Evolutionary conservation across 768 basidiomycete genomes (phyloP).

Genomic region (Pleurotus tuber-regium): DNA sequence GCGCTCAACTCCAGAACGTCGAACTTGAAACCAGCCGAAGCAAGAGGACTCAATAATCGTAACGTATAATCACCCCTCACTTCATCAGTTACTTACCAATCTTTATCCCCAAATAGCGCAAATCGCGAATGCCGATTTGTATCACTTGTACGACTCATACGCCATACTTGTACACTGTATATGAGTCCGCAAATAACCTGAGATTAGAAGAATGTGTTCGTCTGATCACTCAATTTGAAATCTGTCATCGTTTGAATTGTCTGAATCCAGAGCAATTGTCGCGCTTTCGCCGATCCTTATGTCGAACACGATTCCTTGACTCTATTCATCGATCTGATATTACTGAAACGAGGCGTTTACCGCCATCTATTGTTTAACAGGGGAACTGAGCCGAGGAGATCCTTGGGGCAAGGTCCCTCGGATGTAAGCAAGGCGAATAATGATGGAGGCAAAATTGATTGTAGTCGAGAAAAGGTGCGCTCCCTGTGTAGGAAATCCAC

Average conservation of each 20-base stretch:
- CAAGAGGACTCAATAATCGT: too few species aligned
- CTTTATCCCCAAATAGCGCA: too few species aligned
- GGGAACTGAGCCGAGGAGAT: conserved; percentile 59
- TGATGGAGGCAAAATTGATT: neutral
- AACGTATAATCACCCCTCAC: too few species aligned
- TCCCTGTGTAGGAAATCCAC: neutral
- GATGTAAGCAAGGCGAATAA: neutral
- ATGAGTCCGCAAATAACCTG: conserved; percentile 74
- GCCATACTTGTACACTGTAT: conserved; percentile 76
- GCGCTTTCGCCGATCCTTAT: conserved; percentile 78
- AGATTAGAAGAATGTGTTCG: conserved; percentile 83
- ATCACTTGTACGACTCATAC: conserved; percentile 68
- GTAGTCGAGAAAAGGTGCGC: conserved; percentile 24
- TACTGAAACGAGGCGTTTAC: conserved; percentile 80
- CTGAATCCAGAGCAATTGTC: conserved; percentile 48
- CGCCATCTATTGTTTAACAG: conserved; percentile 81
- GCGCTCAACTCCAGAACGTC: too few species aligned
- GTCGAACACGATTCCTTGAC: conserved; percentile 80
- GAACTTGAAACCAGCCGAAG: too few species aligned
- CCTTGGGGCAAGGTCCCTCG: neutral
- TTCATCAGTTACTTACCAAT: too few species aligned
- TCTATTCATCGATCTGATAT: conserved; percentile 74
- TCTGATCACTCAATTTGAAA: conserved; percentile 18
- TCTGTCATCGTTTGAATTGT: neutral
- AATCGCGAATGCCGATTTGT: conserved; percentile 84